phyloP scores from a whole-genome alignment of 2,329 filamentous ascomycete species.

The Gnomoniopsis sp. region DNA sequence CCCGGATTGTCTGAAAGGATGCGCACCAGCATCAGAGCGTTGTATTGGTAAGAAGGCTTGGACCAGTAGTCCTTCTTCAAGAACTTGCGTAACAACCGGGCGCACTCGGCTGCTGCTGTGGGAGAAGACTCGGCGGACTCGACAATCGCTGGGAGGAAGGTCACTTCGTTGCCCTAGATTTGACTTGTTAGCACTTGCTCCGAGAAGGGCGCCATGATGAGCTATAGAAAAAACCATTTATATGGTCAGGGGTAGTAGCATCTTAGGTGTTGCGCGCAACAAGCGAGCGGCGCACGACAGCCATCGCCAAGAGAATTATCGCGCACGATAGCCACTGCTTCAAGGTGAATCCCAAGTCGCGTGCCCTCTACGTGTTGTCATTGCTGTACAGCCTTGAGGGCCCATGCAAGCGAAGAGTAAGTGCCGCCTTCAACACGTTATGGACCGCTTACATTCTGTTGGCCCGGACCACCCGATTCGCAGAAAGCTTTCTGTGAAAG shows the following conservation, averaged over 20 bases:
- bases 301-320: not conserved
- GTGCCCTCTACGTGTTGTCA: not conserved
- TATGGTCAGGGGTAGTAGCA: not conserved
- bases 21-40: conserved; percentile 90
- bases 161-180: conserved; percentile 78
- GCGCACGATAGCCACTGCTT: not conserved
- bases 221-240: not conserved
- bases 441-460: conserved; percentile 45
- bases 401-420: not conserved
- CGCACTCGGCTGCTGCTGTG: conserved; percentile 76
- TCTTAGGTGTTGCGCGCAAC: not conserved
- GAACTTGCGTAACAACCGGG: conserved; percentile 76
- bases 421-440: not conserved
- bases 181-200: too few species aligned
- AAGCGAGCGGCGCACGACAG: not conserved
- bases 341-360: not conserved
- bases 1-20: conserved; percentile 93
- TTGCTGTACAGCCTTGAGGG: not conserved
- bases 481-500: conserved; percentile 69
- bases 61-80: conserved; percentile 68
- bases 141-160: conserved; percentile 89
- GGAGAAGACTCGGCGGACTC: conserved; percentile 93
- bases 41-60: conserved; percentile 78
- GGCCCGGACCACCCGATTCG: conserved; percentile 61
- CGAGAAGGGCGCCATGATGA: not conserved